phyloP scores from a whole-genome alignment of 805 yeast genomes.

The Teunomyces stri region DNA sequence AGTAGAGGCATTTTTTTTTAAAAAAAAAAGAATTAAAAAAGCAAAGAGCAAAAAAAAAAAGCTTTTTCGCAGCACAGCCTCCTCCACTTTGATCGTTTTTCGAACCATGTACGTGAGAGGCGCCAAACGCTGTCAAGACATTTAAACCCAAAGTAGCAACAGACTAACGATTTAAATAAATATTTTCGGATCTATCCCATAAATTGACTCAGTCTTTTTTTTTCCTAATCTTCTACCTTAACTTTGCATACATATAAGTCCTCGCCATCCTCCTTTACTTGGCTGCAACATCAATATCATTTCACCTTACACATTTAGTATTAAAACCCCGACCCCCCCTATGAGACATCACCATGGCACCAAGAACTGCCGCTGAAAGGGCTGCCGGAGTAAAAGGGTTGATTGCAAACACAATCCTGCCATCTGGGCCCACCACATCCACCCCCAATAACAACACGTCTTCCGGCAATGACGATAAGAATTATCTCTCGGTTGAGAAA shows the following conservation, averaged over 20 bases:
- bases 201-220: background rate
- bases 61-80: constrained; percentile 3
- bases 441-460: background rate
- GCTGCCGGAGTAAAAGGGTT: constrained; percentile 2
- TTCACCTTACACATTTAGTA: background rate
- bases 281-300: background rate
- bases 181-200: background rate
- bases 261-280: background rate
- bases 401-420: background rate
- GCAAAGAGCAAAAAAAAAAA: background rate
- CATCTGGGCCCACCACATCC: constrained; percentile 16
- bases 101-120: background rate
- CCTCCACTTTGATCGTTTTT: background rate
- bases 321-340: background rate
- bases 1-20: background rate
- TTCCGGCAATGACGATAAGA: background rate
- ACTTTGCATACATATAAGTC: background rate
- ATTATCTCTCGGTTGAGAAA: background rate
- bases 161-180: background rate
- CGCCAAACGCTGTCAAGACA: background rate
- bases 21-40: background rate
- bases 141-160: background rate
- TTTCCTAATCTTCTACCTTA: background rate
- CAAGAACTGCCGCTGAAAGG: constrained; percentile 10
- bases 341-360: constrained; percentile 10